Percentiles rank a stretch among this genome's conserved stretches.
Conservation (phyloP, 2,329 filamentous ascomycete genomes). For the Aspergillus tanneri region DNA sequence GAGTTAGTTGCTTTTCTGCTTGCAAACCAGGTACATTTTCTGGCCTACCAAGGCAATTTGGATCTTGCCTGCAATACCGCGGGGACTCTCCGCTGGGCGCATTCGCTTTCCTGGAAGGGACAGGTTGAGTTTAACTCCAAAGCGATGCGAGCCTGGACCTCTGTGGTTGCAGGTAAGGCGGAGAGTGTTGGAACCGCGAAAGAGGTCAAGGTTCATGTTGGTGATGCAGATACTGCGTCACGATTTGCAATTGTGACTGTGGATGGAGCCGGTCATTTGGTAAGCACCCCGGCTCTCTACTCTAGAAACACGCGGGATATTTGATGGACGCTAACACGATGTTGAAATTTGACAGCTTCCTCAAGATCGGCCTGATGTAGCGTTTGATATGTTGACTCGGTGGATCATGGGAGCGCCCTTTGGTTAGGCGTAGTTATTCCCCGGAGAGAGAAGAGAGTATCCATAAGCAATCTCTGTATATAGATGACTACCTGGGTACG, state of each 20-base stretch:
- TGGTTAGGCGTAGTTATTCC: background rate
- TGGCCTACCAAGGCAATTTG: slow-evolving; percentile 27
- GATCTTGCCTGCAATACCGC: slow-evolving; percentile 30
- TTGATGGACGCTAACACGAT: background rate
- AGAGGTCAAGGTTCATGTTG: slow-evolving; percentile 7
- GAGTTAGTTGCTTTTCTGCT: slow-evolving; percentile 10
- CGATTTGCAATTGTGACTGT: slow-evolving; percentile 19
- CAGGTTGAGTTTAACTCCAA: slow-evolving; percentile 23
- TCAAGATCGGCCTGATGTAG: slow-evolving; percentile 14
- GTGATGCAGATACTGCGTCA: background rate
- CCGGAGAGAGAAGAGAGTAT: no score
- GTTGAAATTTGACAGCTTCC: slow-evolving; percentile 12
- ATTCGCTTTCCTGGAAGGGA: slow-evolving; percentile 25
- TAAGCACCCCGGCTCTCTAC: slow-evolving; percentile 8
- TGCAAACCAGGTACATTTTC: slow-evolving; percentile 17
- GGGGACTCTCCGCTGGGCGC: slow-evolving; percentile 24
- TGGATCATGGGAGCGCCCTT: slow-evolving; percentile 47
- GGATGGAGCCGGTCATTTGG: slow-evolving; percentile 16
- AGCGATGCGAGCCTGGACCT: slow-evolving; percentile 18
- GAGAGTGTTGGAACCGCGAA: slow-evolving; percentile 9
- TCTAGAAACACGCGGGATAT: background rate
- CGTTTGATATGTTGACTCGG: slow-evolving; percentile 20
- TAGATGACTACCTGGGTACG: no score
- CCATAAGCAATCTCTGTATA: background rate
- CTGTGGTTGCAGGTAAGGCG: slow-evolving; percentile 9